Base-by-base conservation (phyloP, 805 yeast genomes). In the Saccharomyces eubayanus region DNA sequence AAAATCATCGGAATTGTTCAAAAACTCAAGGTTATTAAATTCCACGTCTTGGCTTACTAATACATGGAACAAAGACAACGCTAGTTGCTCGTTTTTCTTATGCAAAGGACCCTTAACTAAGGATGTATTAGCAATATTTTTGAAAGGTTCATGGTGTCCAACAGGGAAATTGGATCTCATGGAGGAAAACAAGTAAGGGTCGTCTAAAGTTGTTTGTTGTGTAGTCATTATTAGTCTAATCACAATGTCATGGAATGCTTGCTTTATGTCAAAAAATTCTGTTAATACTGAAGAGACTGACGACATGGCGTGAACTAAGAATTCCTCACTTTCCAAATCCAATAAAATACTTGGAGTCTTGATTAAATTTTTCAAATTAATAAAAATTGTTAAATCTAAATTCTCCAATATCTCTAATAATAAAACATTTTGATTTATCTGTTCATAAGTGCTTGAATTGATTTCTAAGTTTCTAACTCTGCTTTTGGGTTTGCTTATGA, bases 221-320 rank as follows among this genome's bases (percentile, higher is more conserved):
- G 87, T 77, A 48, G 83, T 81, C 77, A 87, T 78, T 10, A 88
- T 74, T 5, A 86, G 74, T 29, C 77, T 77, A 2, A 82, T 72
- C 31, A 84, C 72, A 3, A 77, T 65, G 58, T 85, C 81, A 66
- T 89, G 91, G 28, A 87, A 66, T 8, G 78, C 76, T 65, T 89
- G 96, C 61, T 89, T 90, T 48, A 79, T 72, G 57, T 84, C 85
- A 62, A 84, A 80, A 64, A 87, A 89, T 50, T 87, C 95, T n/a
- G 84, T 73, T 4, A 83, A 59, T 9, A 66, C 43, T 4, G 61
- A 53, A 6, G 70, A 63, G 1, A 62, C 57, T 0, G 68, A 59
- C 2, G 64, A 57, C 55, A 66, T 58, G 0, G 69, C 61, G 51
- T 67, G 71, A 47, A 61, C 62, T 31, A 67, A 58, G 53, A 68